Conservation (phyloP, 495 filamentous ascomycete genomes). For the Penicillium antarcticum region DNA sequence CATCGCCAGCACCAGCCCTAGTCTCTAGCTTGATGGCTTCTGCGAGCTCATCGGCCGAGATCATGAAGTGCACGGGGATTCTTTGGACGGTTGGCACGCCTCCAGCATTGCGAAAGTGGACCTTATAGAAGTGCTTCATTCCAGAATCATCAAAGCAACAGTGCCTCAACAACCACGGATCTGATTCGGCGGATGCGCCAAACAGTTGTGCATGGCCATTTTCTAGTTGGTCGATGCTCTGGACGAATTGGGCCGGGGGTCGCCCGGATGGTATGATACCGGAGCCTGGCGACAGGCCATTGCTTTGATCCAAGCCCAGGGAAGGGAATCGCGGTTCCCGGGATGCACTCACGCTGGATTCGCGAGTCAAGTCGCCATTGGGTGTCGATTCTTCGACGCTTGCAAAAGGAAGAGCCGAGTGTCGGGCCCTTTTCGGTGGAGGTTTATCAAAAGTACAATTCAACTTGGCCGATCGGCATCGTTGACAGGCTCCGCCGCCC, state of each 20-base stretch:
- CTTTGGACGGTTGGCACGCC: constrained; percentile 31
- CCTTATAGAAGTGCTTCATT: constrained; percentile 31
- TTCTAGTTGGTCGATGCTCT: constrained; percentile 33
- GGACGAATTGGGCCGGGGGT: constrained; percentile 26
- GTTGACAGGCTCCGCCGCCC: constrained; percentile 24
- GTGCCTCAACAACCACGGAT: constrained; percentile 36
- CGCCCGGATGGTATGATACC: constrained; percentile 14
- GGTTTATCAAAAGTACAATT: constrained; percentile 31
- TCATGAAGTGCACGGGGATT: constrained; percentile 36
- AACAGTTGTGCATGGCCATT: constrained; percentile 31
- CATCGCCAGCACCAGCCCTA: constrained; percentile 12
- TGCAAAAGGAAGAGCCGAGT: constrained; percentile 6
- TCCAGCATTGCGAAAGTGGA: constrained; percentile 36
- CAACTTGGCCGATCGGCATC: constrained; percentile 25
- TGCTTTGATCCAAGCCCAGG: constrained; percentile 13
- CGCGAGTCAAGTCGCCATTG: background rate
- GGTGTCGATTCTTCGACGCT: constrained; percentile 5
- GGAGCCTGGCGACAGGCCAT: constrained; percentile 13
- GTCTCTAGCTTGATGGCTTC: constrained; percentile 22
- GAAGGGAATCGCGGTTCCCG: constrained; percentile 9
- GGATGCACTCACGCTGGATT: constrained; percentile 3
- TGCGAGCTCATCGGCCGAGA: constrained; percentile 26
- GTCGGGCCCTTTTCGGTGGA: constrained; percentile 24
- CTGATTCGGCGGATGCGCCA: constrained; percentile 35
- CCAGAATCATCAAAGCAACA: constrained; percentile 36